A percentile compares a stretch with the other conserved stretches of the same genome.
Conservation (phyloP, 2,329 filamentous ascomycete genomes). For the Alternaria gansuensis region DNA sequence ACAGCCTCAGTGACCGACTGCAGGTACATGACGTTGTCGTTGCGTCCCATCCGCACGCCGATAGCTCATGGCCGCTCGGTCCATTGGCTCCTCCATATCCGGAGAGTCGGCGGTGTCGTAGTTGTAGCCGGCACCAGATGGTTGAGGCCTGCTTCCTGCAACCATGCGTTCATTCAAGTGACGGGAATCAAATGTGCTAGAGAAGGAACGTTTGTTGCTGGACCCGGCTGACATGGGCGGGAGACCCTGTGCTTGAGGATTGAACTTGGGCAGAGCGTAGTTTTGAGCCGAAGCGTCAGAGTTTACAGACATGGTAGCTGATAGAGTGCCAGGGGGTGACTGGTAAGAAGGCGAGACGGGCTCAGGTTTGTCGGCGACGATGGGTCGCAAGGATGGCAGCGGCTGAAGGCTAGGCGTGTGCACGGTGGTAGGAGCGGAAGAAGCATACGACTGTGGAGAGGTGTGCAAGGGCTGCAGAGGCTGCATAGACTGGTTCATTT, state of each 20-base stretch:
- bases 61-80: constrained; percentile 56
- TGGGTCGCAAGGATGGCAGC: constrained; percentile 55
- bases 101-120: constrained; percentile 49
- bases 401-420: constrained; percentile 48
- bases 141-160: constrained; percentile 56
- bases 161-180: constrained; percentile 57
- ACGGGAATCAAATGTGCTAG: constrained; percentile 56
- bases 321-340: constrained; percentile 47
- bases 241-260: constrained; percentile 38
- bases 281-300: constrained; percentile 41
- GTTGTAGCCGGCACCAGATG: constrained; percentile 40
- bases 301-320: constrained; percentile 46
- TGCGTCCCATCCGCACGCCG: constrained; percentile 58
- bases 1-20: constrained; percentile 38
- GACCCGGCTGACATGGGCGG: constrained; percentile 39
- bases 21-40: constrained; percentile 50
- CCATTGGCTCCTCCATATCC: constrained; percentile 54
- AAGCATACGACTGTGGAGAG: constrained; percentile 45
- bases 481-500: constrained; percentile 47
- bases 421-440: constrained; percentile 38
- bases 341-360: constrained; percentile 57
- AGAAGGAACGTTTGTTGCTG: constrained; percentile 58
- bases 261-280: constrained; percentile 44
- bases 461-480: constrained; percentile 48
- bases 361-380: constrained; percentile 51